Evolutionary conservation across 345 rosid genomes (phyloP).

Genomic region (Camelina sativa): DNA sequence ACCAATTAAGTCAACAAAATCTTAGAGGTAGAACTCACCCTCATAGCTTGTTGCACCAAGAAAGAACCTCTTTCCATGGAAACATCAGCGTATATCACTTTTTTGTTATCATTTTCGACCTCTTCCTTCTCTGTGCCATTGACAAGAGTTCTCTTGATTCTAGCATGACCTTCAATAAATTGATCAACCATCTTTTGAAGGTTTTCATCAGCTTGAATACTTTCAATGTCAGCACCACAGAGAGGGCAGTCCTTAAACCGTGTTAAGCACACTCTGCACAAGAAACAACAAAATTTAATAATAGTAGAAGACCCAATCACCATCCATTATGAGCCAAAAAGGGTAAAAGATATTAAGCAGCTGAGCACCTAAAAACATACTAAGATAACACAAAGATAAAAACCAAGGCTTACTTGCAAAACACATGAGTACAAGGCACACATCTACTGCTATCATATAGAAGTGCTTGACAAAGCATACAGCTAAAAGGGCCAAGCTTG

Average conservation of each 20-base stretch:
- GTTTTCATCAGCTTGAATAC: slow-evolving; percentile 66
- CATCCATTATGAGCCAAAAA: slow-evolving; percentile 7
- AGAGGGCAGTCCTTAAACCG: slow-evolving; percentile 92
- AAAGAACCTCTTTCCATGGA: slow-evolving; percentile 96
- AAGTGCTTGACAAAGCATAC: slow-evolving; percentile 91
- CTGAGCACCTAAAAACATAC: background rate
- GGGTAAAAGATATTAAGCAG: background rate
- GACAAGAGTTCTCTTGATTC: slow-evolving; percentile 79
- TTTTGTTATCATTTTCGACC: slow-evolving; percentile 51
- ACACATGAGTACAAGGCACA: slow-evolving; percentile 86
- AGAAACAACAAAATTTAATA: background rate
- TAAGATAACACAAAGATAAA: background rate
- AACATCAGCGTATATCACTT: slow-evolving; percentile 85
- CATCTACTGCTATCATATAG: slow-evolving; percentile 77
- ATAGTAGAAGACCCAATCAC: slow-evolving; percentile 7
- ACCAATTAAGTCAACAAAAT: background rate
- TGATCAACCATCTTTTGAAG: slow-evolving; percentile 85
- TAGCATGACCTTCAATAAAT: slow-evolving; percentile 94
- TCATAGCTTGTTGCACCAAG: slow-evolving; percentile 96
- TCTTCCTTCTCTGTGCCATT: slow-evolving; percentile 53
- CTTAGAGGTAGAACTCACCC: slow-evolving; percentile 62
- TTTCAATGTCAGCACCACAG: slow-evolving; percentile 95
- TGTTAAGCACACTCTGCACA: slow-evolving; percentile 64
- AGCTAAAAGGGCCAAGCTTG: slow-evolving; percentile 96
- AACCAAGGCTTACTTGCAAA: slow-evolving; percentile 71